These are phyloP conservation scores for Acacia pycnantha DNA, from an alignment of 331 rosid genomes.

Conservation along the genomic window DNA sequence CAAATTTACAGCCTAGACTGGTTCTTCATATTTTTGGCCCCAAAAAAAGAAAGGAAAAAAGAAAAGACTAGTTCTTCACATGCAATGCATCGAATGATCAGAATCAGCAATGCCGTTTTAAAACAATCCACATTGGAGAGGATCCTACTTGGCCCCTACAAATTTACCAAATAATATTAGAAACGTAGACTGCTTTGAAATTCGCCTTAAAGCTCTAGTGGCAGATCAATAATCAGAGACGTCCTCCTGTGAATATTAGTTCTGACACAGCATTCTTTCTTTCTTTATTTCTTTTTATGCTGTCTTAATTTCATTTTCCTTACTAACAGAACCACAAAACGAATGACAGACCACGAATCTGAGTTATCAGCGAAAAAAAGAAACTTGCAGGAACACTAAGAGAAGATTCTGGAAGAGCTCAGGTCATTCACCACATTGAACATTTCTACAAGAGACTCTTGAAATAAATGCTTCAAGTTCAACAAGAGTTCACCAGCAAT, in stretches of 20 bases:
- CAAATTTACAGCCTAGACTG: slow-evolving; percentile 10
- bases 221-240: slow-evolving; percentile 12
- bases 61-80: not conserved
- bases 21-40: not conserved
- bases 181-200: slow-evolving; percentile 8
- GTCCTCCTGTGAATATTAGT: slow-evolving; percentile 11
- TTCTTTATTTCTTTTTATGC: not conserved
- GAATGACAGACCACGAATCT: slow-evolving; percentile 49
- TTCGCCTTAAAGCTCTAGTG: not conserved
- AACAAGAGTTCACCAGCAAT: slow-evolving; percentile 17
- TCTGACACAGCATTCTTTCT: not conserved
- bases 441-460: slow-evolving; percentile 8
- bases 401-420: slow-evolving; percentile 49
- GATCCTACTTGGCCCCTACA: not conserved
- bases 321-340: slow-evolving; percentile 34
- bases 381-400: slow-evolving; percentile 77
- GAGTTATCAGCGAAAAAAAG: slow-evolving; percentile 66
- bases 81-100: not conserved
- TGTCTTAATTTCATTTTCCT: slow-evolving; percentile 16
- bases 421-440: slow-evolving; percentile 28
- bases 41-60: too few species aligned
- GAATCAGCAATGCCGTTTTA: not conserved
- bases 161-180: not conserved
- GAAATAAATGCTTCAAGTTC: not conserved
- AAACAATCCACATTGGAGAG: not conserved